Percentiles rank a stretch among this genome's conserved stretches.
These are phyloP conservation scores for Neofusicoccum ribis DNA, from an alignment of 2,329 filamentous ascomycete species.

Conservation along the genomic window DNA sequence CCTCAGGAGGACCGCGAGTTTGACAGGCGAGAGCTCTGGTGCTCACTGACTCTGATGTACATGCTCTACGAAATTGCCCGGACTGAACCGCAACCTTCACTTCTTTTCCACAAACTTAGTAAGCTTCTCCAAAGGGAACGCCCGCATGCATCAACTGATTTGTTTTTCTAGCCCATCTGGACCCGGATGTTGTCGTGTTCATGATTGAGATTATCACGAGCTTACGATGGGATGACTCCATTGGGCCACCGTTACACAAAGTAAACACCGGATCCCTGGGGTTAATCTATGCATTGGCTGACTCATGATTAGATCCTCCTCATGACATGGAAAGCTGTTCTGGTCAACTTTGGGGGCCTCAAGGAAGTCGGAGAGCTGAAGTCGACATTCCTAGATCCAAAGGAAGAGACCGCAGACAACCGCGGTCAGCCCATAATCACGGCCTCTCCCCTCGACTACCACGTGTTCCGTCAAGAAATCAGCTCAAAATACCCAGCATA, in stretches of 20 bases:
- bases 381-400: conserved; percentile 62
- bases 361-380: conserved; percentile 74
- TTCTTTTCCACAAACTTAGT: conserved; percentile 47
- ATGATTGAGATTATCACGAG: conserved; percentile 62
- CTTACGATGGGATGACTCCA: conserved; percentile 58
- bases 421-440: conserved; percentile 79
- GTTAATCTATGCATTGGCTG: background rate
- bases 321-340: conserved; percentile 86
- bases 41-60: conserved; percentile 50
- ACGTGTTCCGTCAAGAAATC: conserved; percentile 93
- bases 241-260: conserved; percentile 57
- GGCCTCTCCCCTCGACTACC: conserved; percentile 92
- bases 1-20: conserved; percentile 38
- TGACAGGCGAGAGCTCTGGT: conserved; percentile 49
- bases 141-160: background rate
- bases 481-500: conserved; percentile 98
- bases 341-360: conserved; percentile 81
- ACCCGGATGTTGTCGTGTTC: conserved; percentile 69
- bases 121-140: conserved; percentile 21
- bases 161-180: conserved; percentile 42
- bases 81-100: conserved; percentile 47
- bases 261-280: background rate
- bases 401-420: conserved; percentile 54
- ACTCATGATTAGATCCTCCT: conserved; percentile 63
- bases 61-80: conserved; percentile 50